Evolutionary conservation across 139 green algal genomes (phyloP).

Genomic region (Spirogloea muscicola): DNA sequence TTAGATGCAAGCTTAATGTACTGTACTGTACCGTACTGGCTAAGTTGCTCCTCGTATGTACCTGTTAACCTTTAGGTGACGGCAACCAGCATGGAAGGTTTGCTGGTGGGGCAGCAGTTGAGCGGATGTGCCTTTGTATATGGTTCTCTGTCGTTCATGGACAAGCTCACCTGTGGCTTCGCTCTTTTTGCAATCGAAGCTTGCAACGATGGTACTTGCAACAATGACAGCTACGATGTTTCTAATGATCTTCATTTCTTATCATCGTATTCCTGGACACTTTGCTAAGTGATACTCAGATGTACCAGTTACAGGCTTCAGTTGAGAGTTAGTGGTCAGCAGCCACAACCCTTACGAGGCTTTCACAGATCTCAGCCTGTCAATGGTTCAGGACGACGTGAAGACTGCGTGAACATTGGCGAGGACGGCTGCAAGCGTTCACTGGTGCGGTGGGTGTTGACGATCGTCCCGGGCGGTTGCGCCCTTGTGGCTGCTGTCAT

Average conservation of each 20-base stretch:
- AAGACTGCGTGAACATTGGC: not conserved
- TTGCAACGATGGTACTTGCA: conserved; percentile 26
- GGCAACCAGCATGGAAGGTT: conserved; percentile 31
- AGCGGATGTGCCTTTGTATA: conserved; percentile 37
- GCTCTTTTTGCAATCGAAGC: conserved; percentile 22
- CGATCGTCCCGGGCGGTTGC: conserved; percentile 13
- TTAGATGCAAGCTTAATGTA: too few species aligned
- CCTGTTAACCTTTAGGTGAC: conserved; percentile 16
- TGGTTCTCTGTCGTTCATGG: conserved; percentile 34
- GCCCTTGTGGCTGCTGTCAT: not conserved
- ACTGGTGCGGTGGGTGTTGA: conserved; percentile 5
- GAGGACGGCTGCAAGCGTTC: conserved; percentile 1
- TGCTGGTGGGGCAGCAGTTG: conserved; percentile 27
- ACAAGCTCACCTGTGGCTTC: conserved; percentile 38
- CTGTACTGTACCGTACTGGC: too few species aligned
- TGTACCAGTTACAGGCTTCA: too few species aligned
- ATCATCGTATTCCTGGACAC: too few species aligned
- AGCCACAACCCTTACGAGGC: too few species aligned
- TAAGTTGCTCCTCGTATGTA: not conserved
- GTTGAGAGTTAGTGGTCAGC: too few species aligned
- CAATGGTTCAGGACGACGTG: too few species aligned
- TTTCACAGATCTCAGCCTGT: too few species aligned
- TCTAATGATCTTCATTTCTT: too few species aligned
- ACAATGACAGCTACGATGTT: too few species aligned
- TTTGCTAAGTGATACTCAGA: too few species aligned